Percentiles rank a stretch among this genome's conserved stretches.
Conservation (phyloP, 106 monocot species). For the Agapanthus africanus region DNA sequence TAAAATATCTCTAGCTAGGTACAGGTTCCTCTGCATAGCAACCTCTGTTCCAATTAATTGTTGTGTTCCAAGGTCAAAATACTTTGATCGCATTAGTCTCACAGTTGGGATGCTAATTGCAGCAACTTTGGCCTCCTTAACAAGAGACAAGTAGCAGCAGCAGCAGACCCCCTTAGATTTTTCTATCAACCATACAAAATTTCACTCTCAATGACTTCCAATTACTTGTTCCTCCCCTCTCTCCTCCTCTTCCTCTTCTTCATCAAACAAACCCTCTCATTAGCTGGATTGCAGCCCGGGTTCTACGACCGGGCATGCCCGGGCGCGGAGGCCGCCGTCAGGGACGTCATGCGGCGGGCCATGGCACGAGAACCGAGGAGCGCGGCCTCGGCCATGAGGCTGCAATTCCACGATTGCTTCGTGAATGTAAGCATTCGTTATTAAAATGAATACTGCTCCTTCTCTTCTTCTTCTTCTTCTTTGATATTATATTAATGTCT, state of each 20-base stretch:
- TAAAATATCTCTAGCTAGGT: too few species aligned
- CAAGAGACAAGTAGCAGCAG: neutral
- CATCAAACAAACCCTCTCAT: neutral
- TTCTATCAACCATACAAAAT: neutral
- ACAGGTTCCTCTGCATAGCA: neutral
- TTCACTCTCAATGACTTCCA: neutral
- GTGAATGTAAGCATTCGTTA: constrained; percentile 41
- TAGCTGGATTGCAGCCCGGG: constrained; percentile 20
- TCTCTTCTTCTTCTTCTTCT: too few species aligned
- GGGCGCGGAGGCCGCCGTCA: constrained; percentile 44
- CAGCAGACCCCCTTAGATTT: neutral
- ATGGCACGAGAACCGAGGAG: constrained; percentile 55
- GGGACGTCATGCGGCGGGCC: constrained; percentile 33
- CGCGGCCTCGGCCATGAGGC: constrained; percentile 77
- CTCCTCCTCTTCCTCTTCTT: constrained; percentile 15
- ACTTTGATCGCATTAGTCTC: too few species aligned
- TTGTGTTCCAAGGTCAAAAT: neutral
- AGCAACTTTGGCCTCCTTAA: too few species aligned
- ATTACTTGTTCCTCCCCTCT: neutral
- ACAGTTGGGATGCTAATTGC: too few species aligned
- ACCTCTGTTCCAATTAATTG: neutral
- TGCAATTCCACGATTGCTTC: constrained; percentile 90
- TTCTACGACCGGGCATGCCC: constrained; percentile 68
- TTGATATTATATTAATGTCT: too few species aligned
- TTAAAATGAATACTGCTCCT: too few species aligned